Evolutionary conservation across 108 stramenopile species (phyloP).

Genomic region (Cyclotella baltica): DNA sequence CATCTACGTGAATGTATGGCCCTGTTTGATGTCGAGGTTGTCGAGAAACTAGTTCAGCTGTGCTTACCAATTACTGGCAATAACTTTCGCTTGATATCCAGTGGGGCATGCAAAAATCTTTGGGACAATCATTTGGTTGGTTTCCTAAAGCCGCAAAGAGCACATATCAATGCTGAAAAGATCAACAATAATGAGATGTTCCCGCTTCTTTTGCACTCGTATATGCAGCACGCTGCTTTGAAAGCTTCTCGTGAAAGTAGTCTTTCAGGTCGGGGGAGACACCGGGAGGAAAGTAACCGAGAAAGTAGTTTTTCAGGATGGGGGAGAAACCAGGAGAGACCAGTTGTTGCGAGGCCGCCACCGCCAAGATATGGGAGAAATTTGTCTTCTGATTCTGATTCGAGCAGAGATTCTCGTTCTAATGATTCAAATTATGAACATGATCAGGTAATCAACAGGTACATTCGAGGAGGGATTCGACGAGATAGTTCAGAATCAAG

Average conservation of each 20-base stretch:
- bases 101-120: slow-evolving; percentile 1
- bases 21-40: slow-evolving; percentile 6
- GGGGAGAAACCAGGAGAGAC: too few relatives aligned
- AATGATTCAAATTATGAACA: background rate
- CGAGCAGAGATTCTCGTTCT: background rate
- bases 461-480: too few relatives aligned
- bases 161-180: slow-evolving; percentile 5
- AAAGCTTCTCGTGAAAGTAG: too few relatives aligned
- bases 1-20: background rate
- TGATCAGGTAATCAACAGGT: too few relatives aligned
- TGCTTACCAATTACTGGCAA: background rate
- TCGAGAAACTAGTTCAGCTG: slow-evolving; percentile 2
- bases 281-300: too few relatives aligned
- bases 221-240: background rate
- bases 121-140: background rate
- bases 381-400: too few relatives aligned
- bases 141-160: slow-evolving; percentile 8
- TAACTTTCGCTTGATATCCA: background rate
- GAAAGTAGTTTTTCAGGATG: too few relatives aligned
- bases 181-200: slow-evolving; percentile 8
- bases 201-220: slow-evolving; percentile 19
- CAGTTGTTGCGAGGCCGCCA: too few relatives aligned
- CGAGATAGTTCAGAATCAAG: background rate
- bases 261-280: too few relatives aligned
- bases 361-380: too few relatives aligned